Conservation (phyloP, 2,329 filamentous ascomycete species). For the Talaromyces sp. region DNA sequence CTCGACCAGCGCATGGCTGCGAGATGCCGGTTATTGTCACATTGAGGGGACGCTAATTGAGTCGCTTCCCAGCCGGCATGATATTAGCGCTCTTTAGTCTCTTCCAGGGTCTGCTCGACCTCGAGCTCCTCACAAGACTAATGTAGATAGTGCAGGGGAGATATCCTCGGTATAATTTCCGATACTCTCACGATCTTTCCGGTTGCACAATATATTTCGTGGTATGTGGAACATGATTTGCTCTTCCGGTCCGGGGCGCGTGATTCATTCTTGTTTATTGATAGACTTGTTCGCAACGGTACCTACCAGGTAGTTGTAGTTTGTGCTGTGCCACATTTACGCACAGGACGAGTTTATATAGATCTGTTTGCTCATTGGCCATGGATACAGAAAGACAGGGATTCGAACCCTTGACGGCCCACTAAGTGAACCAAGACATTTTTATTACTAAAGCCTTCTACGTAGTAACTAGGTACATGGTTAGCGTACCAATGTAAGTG, state of each 20-base stretch:
- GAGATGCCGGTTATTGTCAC: background rate
- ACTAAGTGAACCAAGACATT: background rate
- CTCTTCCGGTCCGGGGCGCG: background rate
- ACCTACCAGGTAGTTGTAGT: background rate
- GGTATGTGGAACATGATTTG: background rate
- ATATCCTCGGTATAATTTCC: background rate
- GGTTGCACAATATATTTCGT: background rate
- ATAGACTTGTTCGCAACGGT: background rate
- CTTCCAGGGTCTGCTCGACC: background rate
- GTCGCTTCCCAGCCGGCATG: background rate
- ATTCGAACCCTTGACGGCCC: background rate
- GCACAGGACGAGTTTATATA: background rate
- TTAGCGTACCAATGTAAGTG: background rate
- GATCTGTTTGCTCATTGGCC: background rate
- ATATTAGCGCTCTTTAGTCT: background rate
- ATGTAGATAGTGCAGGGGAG: background rate
- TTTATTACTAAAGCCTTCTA: background rate
- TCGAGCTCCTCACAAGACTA: background rate
- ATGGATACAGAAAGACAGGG: background rate
- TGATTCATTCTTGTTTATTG: background rate
- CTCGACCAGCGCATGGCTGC: background rate
- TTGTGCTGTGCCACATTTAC: background rate
- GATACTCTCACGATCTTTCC: background rate
- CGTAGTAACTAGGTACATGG: background rate
- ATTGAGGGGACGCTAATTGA: background rate